Conservation (phyloP, 139 green algal species). For the Micromonas pusilla region DNA sequence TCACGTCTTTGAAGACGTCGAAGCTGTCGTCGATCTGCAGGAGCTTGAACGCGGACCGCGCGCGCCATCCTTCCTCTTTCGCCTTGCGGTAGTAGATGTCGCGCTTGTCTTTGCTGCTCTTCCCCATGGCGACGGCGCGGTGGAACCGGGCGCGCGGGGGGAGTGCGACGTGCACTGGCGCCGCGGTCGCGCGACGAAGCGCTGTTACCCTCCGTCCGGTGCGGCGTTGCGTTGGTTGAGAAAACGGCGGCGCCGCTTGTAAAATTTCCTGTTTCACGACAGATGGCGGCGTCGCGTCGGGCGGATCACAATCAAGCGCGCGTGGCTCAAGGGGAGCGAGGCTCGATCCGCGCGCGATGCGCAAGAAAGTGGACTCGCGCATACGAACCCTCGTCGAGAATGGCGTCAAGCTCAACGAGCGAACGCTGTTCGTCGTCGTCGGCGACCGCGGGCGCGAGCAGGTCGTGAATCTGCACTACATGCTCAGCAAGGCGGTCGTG, state of each 20-base stretch:
- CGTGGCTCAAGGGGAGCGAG: too few relatives aligned
- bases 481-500: conserved; percentile 90
- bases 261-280: too few relatives aligned
- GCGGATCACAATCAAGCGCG: too few relatives aligned
- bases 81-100: conserved; percentile 95
- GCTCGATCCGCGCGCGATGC: too few relatives aligned
- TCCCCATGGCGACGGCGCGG: conserved; percentile 47
- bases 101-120: conserved; percentile 74
- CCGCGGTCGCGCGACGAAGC: too few relatives aligned
- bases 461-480: conserved; percentile 98
- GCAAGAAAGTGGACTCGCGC: conserved; percentile 93
- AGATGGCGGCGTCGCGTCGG: too few relatives aligned
- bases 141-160: too few relatives aligned
- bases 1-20: conserved; percentile 70
- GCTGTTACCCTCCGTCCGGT: too few relatives aligned
- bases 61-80: conserved; percentile 97
- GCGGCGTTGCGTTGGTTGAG: too few relatives aligned
- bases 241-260: too few relatives aligned
- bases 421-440: conserved; percentile 90
- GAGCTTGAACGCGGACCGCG: conserved; percentile 91
- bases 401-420: conserved; percentile 77
- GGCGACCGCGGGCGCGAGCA: conserved; percentile 92
- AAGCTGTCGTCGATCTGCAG: conserved; percentile 96
- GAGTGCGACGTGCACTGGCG: too few relatives aligned
- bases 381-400: conserved; percentile 96